These are phyloP conservation scores for Fomitopsis betulina DNA, from an alignment of 1,284 basidiomycete genomes.

Conservation along the genomic window DNA sequence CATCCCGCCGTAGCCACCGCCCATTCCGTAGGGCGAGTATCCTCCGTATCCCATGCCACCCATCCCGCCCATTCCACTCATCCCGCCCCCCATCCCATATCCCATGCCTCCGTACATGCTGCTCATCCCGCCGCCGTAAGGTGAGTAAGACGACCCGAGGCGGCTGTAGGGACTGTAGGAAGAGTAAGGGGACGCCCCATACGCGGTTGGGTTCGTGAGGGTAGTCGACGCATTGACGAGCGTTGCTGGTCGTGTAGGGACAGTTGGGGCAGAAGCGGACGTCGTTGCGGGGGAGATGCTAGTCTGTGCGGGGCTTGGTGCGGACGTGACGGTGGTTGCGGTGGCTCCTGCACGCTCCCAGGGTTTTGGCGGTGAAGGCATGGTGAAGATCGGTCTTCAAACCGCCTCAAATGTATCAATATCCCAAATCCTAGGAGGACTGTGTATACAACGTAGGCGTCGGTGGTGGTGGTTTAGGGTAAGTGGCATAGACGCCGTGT, in stretches of 20 bases:
- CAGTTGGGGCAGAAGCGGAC: slow-evolving; percentile 22
- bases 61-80: slow-evolving; percentile 24
- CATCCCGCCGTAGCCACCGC: slow-evolving; percentile 37
- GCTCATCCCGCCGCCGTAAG: slow-evolving; percentile 36
- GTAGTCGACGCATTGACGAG: slow-evolving; percentile 21
- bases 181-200: slow-evolving; percentile 35
- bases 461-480: no score
- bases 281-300: slow-evolving; percentile 12
- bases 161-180: slow-evolving; percentile 41
- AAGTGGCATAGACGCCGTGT: no score
- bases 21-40: slow-evolving; percentile 27
- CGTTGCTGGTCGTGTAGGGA: slow-evolving; percentile 39
- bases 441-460: no score
- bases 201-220: slow-evolving; percentile 13
- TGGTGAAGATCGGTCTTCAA: slow-evolving; percentile 23
- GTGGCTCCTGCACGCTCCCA: slow-evolving; percentile 64
- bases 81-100: slow-evolving; percentile 15
- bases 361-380: slow-evolving; percentile 82
- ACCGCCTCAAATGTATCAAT: no score
- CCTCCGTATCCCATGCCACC: slow-evolving; percentile 24
- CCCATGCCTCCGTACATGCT: slow-evolving; percentile 32
- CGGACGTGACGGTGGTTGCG: slow-evolving; percentile 23
- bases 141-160: slow-evolving; percentile 36
- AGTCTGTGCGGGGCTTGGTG: slow-evolving; percentile 18
- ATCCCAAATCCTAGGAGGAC: no score